Base-by-base conservation (phyloP, 768 basidiomycete species). In the Phlegmacium glaucopus region DNA sequence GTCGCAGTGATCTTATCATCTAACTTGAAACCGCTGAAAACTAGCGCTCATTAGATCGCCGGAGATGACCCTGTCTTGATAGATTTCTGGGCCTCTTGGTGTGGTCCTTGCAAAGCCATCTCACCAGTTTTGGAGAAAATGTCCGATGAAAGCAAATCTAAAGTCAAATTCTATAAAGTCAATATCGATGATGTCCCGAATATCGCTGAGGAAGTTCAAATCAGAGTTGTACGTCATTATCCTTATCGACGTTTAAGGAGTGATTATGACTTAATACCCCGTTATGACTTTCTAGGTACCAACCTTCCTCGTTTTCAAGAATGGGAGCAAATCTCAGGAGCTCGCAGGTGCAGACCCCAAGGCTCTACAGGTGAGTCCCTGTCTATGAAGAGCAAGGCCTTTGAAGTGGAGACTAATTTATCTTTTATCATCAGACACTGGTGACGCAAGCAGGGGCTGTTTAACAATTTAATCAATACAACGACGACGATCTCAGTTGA, bases 71-170 rank as follows among this genome's bases (percentile, higher is more conserved):
- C 69, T 51, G 65, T 72, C 52, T 60, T 84, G 13, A 71, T 89
- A 58, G 84, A 89, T 66, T 87, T 89, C 67, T 85, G 82, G 82
- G 87, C 87, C 34, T 76, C 78, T 2, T 87, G 87, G 86, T 87
- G 82, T 64, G 83, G 83, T 12, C 85, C 85, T 11, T 87, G 85
- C 78, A 72, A 66, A 47, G 52, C 72, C 34, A 86, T 88, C 65
- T 77, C 77, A 15, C 86, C 86, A 45, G 58, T 83, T 35, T 81
- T 87, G 54, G 81, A 85, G 62, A 69, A 74, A 52, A 58, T 83
- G n/a, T 71, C 80, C 3, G 53, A 67, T 0, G 36, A 57, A 9
- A 53, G 55, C 5, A 60, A 63, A 16, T 59, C 55, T 44, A 67
- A 60, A 10, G 60, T 85, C 45, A 71, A 73, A 13, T 85, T 87